Evolutionary conservation across 768 basidiomycete species (phyloP).

Genomic region (Leccinum barrowsii): DNA sequence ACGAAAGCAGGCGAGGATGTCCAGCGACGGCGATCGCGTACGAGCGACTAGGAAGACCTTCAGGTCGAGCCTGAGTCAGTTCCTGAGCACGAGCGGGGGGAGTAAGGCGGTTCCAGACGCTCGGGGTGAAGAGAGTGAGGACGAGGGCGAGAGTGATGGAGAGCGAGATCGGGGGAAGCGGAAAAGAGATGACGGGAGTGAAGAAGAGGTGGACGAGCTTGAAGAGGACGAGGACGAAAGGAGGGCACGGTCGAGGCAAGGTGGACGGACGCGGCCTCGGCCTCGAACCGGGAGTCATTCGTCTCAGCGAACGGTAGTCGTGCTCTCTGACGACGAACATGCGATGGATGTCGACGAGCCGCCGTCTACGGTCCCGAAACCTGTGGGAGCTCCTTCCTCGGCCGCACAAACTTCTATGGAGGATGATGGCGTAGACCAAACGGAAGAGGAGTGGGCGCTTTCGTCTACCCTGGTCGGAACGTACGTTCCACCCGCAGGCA

Average conservation of each 20-base stretch:
- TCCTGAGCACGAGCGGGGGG: conserved; percentile 52
- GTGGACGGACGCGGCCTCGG: conserved; percentile 7
- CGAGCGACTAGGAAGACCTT: conserved; percentile 34
- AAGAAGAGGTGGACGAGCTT: neutral
- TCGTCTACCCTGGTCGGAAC: conserved; percentile 27
- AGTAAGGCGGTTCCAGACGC: conserved; percentile 23
- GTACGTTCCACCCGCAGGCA: conserved; percentile 11
- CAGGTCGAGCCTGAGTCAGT: conserved; percentile 47
- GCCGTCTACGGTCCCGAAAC: conserved; percentile 19
- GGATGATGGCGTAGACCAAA: conserved; percentile 1
- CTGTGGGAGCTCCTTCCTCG: neutral
- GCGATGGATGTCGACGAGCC: conserved; percentile 26
- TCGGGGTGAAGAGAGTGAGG: neutral
- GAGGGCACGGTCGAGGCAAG: neutral
- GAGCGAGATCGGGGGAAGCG: neutral
- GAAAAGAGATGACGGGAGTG: neutral
- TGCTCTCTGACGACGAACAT: conserved; percentile 24
- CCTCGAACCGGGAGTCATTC: conserved; percentile 11
- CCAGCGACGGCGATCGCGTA: conserved; percentile 4
- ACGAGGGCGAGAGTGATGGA: neutral
- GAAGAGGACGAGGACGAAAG: neutral
- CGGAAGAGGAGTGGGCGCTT: conserved; percentile 20
- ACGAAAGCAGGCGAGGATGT: conserved; percentile 37
- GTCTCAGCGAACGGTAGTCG: conserved; percentile 18
- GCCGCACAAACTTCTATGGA: neutral